These are phyloP conservation scores for Thymus quinquecostatus DNA, from an alignment of 257 asterid genomes.

Conservation along the genomic window DNA sequence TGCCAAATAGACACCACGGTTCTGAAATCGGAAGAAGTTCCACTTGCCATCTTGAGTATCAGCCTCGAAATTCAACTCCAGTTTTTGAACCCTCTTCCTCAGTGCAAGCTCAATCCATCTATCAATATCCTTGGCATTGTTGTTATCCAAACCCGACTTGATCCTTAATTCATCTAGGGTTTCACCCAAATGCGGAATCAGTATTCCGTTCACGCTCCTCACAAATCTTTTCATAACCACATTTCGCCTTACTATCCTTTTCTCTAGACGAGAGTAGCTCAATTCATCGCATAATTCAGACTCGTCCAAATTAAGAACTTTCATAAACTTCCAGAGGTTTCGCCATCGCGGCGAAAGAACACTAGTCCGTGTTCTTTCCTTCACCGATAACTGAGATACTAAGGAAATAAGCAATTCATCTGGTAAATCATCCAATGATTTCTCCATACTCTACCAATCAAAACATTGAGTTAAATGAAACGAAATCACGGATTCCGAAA, in stretches of 20 bases:
- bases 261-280: neutral
- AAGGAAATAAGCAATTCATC: neutral
- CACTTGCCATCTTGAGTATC: neutral
- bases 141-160: neutral
- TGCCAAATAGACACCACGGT: neutral
- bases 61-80: slow-evolving; percentile 3
- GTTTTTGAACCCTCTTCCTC: slow-evolving; percentile 20
- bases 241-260: neutral
- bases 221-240: neutral
- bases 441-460: neutral
- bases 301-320: neutral
- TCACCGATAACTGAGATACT: neutral
- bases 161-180: slow-evolving; percentile 20
- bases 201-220: neutral
- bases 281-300: neutral
- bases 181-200: neutral
- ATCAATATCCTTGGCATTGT: neutral
- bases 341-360: slow-evolving; percentile 4
- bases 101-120: slow-evolving; percentile 21
- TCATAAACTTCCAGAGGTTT: neutral
- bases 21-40: neutral
- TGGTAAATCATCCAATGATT: neutral
- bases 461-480: neutral
- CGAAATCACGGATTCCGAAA: neutral
- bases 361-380: slow-evolving; percentile 6